phyloP scores from a whole-genome alignment of 805 yeast species.

The Kodamaea hsintzibuensis region DNA sequence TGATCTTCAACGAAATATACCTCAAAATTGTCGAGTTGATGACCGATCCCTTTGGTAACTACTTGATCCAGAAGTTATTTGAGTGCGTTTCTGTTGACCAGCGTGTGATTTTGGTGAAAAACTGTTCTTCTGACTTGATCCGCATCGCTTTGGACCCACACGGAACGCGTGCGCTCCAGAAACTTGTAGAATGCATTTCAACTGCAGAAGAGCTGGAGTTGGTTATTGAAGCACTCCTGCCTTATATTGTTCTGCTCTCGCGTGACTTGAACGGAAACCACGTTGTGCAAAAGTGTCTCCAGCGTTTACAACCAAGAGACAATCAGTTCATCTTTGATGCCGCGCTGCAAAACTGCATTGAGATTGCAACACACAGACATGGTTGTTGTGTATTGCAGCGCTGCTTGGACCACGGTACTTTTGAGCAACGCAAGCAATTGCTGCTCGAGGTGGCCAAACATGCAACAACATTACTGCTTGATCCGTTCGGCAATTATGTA shows the following conservation, averaged over 20 bases:
- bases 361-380: conserved; percentile 92
- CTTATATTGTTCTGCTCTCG: conserved; percentile 76
- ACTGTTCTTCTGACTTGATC: conserved; percentile 72
- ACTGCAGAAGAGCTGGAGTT: conserved; percentile 71
- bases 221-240: conserved; percentile 57
- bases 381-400: conserved; percentile 77
- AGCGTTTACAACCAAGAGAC: conserved; percentile 63
- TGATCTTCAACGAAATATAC: conserved; percentile 80
- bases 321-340: conserved; percentile 90
- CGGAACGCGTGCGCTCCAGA: conserved; percentile 95
- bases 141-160: conserved; percentile 89
- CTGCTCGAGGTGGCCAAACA: conserved; percentile 66
- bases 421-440: conserved; percentile 65
- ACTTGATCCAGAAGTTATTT: conserved; percentile 84
- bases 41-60: conserved; percentile 98
- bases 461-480: conserved; percentile 71
- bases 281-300: conserved; percentile 90
- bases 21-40: conserved; percentile 80
- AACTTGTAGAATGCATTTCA: conserved; percentile 78
- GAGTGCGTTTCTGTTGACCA: conserved; percentile 74
- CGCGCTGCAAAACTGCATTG: conserved; percentile 68
- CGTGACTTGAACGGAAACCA: conserved; percentile 96
- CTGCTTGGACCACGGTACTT: conserved; percentile 86
- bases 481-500: conserved; percentile 96
- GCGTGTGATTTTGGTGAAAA: conserved; percentile 64